A percentile compares a stretch with the other conserved stretches of the same genome.
Conservation (phyloP, 2,329 filamentous ascomycete genomes). For the Colletotrichum liaoningense region DNA sequence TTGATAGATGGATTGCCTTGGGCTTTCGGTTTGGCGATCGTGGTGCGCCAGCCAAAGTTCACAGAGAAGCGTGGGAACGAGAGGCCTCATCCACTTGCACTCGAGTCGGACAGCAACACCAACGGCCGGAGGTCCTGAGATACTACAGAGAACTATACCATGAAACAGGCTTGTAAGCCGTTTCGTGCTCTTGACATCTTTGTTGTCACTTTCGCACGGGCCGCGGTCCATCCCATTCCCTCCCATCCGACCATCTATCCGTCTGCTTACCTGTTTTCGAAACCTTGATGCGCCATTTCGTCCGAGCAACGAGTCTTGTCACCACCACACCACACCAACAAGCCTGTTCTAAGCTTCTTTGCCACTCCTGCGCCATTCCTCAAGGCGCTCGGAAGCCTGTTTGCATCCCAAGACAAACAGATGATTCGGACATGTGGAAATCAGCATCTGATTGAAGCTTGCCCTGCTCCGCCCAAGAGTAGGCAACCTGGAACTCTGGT, state of each 20-base stretch:
- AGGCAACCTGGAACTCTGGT: neutral
- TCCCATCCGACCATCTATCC: slow-evolving; percentile 7
- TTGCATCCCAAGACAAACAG: neutral
- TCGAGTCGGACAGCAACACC: neutral
- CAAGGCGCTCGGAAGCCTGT: neutral
- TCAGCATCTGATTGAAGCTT: neutral
- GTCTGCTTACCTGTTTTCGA: slow-evolving; percentile 25
- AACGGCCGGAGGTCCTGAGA: slow-evolving; percentile 2
- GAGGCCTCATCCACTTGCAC: neutral
- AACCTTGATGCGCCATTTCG: slow-evolving; percentile 21
- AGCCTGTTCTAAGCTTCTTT: neutral
- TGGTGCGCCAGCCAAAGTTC: neutral
- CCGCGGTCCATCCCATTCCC: slow-evolving; percentile 24
- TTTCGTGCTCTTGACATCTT: slow-evolving; percentile 22
- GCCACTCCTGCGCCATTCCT: neutral
- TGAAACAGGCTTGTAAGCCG: slow-evolving; percentile 6
- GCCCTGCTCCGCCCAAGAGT: neutral
- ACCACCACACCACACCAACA: neutral
- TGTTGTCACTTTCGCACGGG: slow-evolving; percentile 32
- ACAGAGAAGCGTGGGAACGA: neutral
- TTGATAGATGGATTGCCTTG: too few relatives aligned
- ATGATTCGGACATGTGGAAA: neutral
- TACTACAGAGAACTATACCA: slow-evolving; percentile 5
- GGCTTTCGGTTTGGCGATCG: neutral
- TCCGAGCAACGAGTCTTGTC: slow-evolving; percentile 22